Evolutionary conservation across 225 moss, liverwort and hornwort genomes (phyloP), one percentile per base, ranked within the genome.

Genomic region (Pleurozium schreberi): DNA sequence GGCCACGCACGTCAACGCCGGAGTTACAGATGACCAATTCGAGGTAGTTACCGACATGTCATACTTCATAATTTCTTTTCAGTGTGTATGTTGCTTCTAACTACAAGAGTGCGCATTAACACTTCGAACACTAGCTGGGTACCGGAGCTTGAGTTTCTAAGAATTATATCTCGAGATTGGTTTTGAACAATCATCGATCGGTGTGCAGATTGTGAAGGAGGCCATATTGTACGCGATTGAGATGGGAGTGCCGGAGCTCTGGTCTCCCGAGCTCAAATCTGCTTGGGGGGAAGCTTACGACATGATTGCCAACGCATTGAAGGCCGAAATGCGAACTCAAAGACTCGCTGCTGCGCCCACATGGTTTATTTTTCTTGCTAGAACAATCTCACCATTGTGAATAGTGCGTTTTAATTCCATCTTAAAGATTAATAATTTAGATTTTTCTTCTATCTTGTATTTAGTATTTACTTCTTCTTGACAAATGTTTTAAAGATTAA

Each of bases 21-120:
- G 92, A 78, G 91, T 93, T 61, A 75, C 75, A 28, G 92, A 92
- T 77, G 90, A 88, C 21, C 93, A 93, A n/a, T 93, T 93, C 45
- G 91, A 76, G 76, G 76, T 76, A n/a, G n/a, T n/a, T n/a, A 50
- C 19, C 8, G 1, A 31, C 73, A 34, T 76, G 14, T 14, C 14
- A 53, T 22, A 53, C 22, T 52, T 36, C 53, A 36, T 9, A 53
- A 53, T 76, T 52, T 36, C 36, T 52, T n/a, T 52, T 36, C 34
- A 52, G 52, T 14, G 12, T 6, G 55, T 6, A 55, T 50, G 15
- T 42, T 61, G n/a, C 66, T 18, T n/a, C n/a, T n/a, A n/a, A 50
- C 30, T n/a, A 49, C 71, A 31, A 65, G n/a, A 58, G 47, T 28
- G 47, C 6, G 12, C 17, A 61, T 55, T 9, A 60, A 47, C 34